phyloP scores from a whole-genome alignment of 768 basidiomycete species.

The Jaapia argillacea region DNA sequence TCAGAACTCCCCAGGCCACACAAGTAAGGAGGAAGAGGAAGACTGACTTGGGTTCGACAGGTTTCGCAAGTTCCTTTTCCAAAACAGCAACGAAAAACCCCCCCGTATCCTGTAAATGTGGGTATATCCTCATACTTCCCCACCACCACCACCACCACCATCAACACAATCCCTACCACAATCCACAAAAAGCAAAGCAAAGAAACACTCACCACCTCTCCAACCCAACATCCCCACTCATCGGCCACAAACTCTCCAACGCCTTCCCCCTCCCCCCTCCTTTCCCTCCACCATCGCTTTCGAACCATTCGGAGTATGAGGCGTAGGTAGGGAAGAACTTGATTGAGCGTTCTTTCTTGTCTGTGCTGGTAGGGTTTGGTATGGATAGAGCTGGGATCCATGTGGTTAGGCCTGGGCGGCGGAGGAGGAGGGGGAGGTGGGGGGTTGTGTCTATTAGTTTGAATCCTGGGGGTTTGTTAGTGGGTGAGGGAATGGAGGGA shows the following conservation, averaged over 20 bases:
- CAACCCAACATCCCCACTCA: constrained; percentile 49
- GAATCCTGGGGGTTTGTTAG: constrained; percentile 49
- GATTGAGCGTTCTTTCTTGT: constrained; percentile 18
- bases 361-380: too few species aligned
- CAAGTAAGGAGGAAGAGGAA: not conserved
- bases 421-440: constrained; percentile 60
- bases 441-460: constrained; percentile 70
- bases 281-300: too few species aligned
- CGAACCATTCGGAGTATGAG: too few species aligned
- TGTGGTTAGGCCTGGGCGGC: constrained; percentile 61
- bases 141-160: not conserved
- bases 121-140: constrained; percentile 77
- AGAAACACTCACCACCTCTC: constrained; percentile 53
- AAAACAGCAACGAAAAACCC: constrained; percentile 97
- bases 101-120: constrained; percentile 93
- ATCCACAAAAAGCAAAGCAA: not conserved
- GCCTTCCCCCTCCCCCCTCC: too few species aligned
- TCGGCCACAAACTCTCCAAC: constrained; percentile 72
- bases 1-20: not conserved
- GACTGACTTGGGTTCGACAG: constrained; percentile 1
- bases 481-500: not conserved
- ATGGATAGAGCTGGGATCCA: constrained; percentile 74
- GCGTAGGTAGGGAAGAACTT: constrained; percentile 50
- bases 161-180: not conserved
- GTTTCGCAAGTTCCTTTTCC: constrained; percentile 31